Evolutionary conservation across 2,329 filamentous ascomycete species (phyloP).

Genomic region (Daldinia sp.): DNA sequence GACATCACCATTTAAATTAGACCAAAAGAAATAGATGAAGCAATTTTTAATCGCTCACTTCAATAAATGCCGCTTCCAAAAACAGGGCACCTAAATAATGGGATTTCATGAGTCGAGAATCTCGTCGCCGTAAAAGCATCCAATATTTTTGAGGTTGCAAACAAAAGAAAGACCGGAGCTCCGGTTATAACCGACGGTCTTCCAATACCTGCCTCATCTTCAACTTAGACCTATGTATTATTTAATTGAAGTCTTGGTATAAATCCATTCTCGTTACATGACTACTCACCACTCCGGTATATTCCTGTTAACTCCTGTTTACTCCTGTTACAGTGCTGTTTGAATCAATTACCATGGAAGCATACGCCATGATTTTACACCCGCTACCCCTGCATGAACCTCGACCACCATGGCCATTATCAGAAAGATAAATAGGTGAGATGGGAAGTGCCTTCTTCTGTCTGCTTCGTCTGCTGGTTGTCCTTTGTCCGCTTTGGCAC

Average conservation of each 20-base stretch:
- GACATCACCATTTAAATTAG: not conserved
- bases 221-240: not conserved
- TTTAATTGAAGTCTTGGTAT: not conserved
- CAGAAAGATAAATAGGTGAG: conserved; percentile 19
- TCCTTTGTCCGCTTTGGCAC: not conserved
- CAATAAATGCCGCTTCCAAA: not conserved
- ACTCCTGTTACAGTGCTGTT: not conserved
- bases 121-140: not conserved
- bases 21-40: not conserved
- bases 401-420: conserved; percentile 16
- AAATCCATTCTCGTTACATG: not conserved
- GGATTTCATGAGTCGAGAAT: not conserved
- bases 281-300: not conserved
- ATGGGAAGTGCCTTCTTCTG: not conserved
- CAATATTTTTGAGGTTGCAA: not conserved
- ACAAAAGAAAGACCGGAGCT: conserved; percentile 7
- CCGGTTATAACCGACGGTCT: conserved; percentile 12
- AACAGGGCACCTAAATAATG: not conserved
- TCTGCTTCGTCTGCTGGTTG: conserved; percentile 8
- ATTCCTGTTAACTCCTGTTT: not conserved
- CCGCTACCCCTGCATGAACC: conserved; percentile 30
- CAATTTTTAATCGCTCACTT: not conserved
- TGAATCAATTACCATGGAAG: not conserved
- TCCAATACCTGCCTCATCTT: not conserved
- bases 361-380: conserved; percentile 2